Evolutionary conservation across 768 basidiomycete species (phyloP), one percentile per base, ranked within the genome.

Genomic region (Tricholoma sp.): DNA sequence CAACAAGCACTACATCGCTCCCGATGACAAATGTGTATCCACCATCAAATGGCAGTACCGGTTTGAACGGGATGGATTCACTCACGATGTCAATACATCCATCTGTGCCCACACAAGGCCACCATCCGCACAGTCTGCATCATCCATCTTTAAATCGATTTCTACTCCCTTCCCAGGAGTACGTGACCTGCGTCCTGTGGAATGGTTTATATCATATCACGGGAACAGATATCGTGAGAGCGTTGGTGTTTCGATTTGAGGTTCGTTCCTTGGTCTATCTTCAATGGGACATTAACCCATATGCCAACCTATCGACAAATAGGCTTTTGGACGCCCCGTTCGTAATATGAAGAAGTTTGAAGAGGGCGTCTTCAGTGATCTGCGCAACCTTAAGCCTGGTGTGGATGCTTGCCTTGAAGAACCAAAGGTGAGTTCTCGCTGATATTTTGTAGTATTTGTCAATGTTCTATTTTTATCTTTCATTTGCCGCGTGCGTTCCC

Each of bases 341-440:
- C 78, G 82, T 56, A 92, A 93, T 66, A 89, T 93, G 82, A 97
- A 97, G 73, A 98, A 98, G 71, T 98, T 96, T 64, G 95, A 98
- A 69, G 95, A 98, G 72, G 95, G 95, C 52, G 88, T 98, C 45
- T 98, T 98, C 66, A 88, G 86, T 52, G 95, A 98, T 71, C 78
- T 98, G 59, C 75, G 95, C 21, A 98, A 98, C 67, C 78, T 98
- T 59, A 97, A 97, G 72, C 94, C 94, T 0, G 95, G 95, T 10
- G 80, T 86, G 0, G 95, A 97, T 69, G 93, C 95, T 24, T 90
- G 86, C 64, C 74, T 98, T 21, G 95, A 98, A 70, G 95, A 97
- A 63, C 94, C 95, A n/a, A 98, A 98, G 83, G 91, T 89, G 45
- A 43, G 83, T 74, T 41, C 39, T 49, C 45, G 14, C 39, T 19